A percentile compares a stretch with the other conserved stretches of the same genome.
These are phyloP conservation scores for Linum tenue DNA, from an alignment of 345 rosid genomes.

Conservation along the genomic window DNA sequence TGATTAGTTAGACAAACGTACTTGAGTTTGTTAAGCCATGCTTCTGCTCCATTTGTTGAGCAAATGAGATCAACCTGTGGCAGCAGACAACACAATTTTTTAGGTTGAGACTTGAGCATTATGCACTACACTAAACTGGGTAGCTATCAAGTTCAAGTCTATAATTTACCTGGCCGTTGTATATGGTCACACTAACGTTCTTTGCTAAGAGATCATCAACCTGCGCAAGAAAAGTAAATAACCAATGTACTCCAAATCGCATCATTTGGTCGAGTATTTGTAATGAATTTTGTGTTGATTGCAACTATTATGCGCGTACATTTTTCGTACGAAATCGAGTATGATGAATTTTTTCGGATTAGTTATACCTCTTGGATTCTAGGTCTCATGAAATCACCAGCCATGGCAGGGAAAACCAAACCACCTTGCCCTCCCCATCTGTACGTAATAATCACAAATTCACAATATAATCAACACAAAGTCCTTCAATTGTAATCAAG, in stretches of 20 bases:
- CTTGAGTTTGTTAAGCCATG: constrained; percentile 38
- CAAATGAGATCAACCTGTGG: constrained; percentile 35
- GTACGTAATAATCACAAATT: background rate
- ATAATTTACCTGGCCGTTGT: constrained; percentile 31
- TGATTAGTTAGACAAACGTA: background rate
- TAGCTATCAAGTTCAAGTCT: background rate
- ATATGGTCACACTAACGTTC: constrained; percentile 26
- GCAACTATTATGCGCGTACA: too few species aligned
- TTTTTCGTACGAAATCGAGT: too few species aligned
- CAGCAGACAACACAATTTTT: background rate
- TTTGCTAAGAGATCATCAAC: constrained; percentile 34
- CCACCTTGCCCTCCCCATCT: constrained; percentile 25
- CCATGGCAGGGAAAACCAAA: constrained; percentile 19
- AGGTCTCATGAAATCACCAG: constrained; percentile 36
- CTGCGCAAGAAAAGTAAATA: constrained; percentile 2
- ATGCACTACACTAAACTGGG: background rate
- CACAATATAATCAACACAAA: background rate
- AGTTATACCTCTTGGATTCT: constrained; percentile 34
- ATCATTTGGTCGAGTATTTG: too few species aligned
- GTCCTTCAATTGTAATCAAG: constrained; percentile 1
- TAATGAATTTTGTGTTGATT: too few species aligned
- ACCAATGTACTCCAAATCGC: too few species aligned
- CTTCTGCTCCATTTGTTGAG: constrained; percentile 38
- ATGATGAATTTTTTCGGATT: background rate
- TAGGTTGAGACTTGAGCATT: background rate